Conservation (phyloP, 169 alveolate species). For the Cryptosporidium andersoni region DNA sequence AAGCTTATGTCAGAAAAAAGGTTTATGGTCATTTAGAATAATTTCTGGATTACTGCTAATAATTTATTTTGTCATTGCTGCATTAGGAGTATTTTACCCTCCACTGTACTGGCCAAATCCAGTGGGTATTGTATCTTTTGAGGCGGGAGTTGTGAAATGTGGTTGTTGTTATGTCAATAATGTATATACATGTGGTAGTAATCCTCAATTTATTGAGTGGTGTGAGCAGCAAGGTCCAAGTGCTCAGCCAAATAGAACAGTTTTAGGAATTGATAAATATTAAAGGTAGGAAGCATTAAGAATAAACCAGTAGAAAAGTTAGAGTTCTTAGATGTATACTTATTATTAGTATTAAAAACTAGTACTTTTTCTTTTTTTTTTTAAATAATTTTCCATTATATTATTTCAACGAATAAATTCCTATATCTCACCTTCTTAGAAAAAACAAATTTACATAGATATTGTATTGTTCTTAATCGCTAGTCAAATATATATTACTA, state of each 20-base stretch:
- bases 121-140: slow-evolving; percentile 50
- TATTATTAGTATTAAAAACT: no score
- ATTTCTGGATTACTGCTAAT: slow-evolving; percentile 37
- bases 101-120: slow-evolving; percentile 71
- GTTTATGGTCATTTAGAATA: slow-evolving; percentile 54
- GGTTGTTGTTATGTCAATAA: slow-evolving; percentile 60
- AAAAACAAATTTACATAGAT: not conserved
- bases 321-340: not conserved
- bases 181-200: slow-evolving; percentile 70
- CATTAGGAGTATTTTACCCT: slow-evolving; percentile 49
- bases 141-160: slow-evolving; percentile 36
- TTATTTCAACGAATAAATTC: not conserved
- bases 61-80: slow-evolving; percentile 42
- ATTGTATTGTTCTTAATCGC: not conserved
- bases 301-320: not conserved
- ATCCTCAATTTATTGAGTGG: slow-evolving; percentile 52
- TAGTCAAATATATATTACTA: not conserved
- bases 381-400: no score
- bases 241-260: slow-evolving; percentile 52
- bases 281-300: not conserved
- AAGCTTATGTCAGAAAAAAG: slow-evolving; percentile 42
- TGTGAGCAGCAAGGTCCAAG: slow-evolving; percentile 42
- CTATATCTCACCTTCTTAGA: not conserved
- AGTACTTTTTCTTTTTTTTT: no score
- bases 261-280: slow-evolving; percentile 23